Evolutionary conservation across 2,329 filamentous ascomycete species (phyloP), one percentile per base, ranked within the genome.

Genomic region (Pseudogymnoascus sp.): DNA sequence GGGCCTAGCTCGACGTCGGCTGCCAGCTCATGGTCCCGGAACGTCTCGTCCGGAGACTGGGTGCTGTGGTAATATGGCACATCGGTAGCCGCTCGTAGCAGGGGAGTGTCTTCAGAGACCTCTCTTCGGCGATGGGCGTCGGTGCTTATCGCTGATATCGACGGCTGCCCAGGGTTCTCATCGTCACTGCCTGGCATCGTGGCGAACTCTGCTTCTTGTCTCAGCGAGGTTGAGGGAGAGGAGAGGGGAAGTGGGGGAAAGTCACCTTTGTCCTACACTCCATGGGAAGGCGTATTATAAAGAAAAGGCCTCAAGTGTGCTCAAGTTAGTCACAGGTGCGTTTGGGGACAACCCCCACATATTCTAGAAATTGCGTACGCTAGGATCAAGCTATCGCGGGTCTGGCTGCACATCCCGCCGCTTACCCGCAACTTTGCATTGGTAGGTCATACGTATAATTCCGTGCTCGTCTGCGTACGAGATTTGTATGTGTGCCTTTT

Each of bases 1-100:
- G n/a, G 2, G 0, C 45, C 49, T 55, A 55, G 28, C 28, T 71
- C 68, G 33, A 71, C 70, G 7, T 72, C 69, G 41, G 16, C 45
- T 5, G 18, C 35, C 59, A 62, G 31, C 9, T 63, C 62, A 21
- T 63, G 16, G 60, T 63, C 62, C 16, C 23, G 33, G 28, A 63
- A 33, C 28, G 62, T 61, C 52, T 63, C 62, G 9, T 63, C 41
- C 14, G 62, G 62, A 38, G 62, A 61, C 28, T 38, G 14, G 28
- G 37, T 33, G 59, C 37, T 25, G 25, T 63, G 62, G 33, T 63
- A 45, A 31, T 61, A 63, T 9, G 59, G 58, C 16, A 59, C 25
- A 61, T 63, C 59, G 18, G 49, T 62, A 16, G 59, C 61, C 3
- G 61, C 61, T 35, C 21, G 49, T n/a, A 62, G 31, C 21, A 62